Percentiles rank a stretch among this genome's conserved stretches.
Conservation (phyloP, 495 filamentous ascomycete genomes). For the Penicillium bovifimosum region DNA sequence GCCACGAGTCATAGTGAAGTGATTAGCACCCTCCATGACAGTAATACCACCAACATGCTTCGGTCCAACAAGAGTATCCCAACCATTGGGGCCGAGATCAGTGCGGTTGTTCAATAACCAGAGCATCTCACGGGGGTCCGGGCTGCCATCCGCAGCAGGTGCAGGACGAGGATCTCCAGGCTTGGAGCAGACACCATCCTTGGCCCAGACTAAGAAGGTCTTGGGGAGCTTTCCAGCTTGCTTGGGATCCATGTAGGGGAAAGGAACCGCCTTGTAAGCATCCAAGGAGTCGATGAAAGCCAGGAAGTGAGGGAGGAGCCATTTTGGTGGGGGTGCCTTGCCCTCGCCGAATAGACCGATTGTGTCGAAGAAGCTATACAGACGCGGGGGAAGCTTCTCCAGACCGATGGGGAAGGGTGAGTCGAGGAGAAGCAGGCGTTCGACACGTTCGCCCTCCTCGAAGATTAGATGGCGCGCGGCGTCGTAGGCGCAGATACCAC, state of each 20-base stretch:
- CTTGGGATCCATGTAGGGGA: conserved; percentile 36
- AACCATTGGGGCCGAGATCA: conserved; percentile 72
- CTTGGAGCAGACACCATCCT: conserved; percentile 71
- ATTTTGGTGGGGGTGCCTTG: conserved; percentile 59
- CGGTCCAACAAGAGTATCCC: conserved; percentile 67
- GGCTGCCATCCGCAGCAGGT: conserved; percentile 57
- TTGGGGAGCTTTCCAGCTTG: conserved; percentile 48
- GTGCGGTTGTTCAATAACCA: conserved; percentile 76
- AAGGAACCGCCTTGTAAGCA: conserved; percentile 56
- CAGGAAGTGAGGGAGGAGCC: conserved; percentile 81
- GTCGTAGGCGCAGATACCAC: conserved; percentile 85
- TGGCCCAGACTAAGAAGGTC: conserved; percentile 70
- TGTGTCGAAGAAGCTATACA: conserved; percentile 73
- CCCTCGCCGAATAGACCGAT: conserved; percentile 76
- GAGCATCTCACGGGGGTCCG: conserved; percentile 52
- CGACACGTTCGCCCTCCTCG: conserved; percentile 61
- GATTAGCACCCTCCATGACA: conserved; percentile 36
- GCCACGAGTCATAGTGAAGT: conserved; percentile 40
- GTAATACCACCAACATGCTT: conserved; percentile 61
- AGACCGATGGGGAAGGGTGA: conserved; percentile 73
- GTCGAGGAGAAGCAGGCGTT: conserved; percentile 75
- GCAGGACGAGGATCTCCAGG: conserved; percentile 65
- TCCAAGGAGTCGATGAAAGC: conserved; percentile 69
- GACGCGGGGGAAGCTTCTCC: conserved; percentile 67
- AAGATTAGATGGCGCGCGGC: conserved; percentile 66